Conservation (phyloP, 23 red algal genomes). For the Agarophyton chilense region DNA sequence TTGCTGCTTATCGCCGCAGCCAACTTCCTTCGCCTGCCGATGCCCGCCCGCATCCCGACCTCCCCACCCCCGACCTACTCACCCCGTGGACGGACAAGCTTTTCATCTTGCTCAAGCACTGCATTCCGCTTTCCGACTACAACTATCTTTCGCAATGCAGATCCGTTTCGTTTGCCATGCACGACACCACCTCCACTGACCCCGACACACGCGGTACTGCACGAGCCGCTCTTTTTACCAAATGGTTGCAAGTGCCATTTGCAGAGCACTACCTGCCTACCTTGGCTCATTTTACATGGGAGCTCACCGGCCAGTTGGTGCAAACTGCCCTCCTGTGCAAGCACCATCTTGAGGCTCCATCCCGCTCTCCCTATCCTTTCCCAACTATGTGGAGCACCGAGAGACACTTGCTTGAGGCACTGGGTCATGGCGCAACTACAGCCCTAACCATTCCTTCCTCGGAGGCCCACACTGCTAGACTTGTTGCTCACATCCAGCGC, state of each 20-base stretch:
- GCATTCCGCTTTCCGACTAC: neutral
- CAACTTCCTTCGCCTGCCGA: neutral
- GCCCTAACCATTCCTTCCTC: slow-evolving; percentile 4
- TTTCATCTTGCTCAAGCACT: neutral
- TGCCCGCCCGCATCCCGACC: neutral
- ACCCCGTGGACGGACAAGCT: neutral
- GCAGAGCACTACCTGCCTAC: neutral
- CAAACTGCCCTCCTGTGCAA: slow-evolving; percentile 23
- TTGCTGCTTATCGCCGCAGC: neutral
- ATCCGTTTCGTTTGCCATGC: neutral
- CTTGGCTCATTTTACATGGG: slow-evolving; percentile 10
- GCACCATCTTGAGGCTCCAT: neutral
- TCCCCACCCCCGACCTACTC: neutral
- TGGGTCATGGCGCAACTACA: neutral
- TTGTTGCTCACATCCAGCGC: neutral
- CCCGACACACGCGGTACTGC: neutral
- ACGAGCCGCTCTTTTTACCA: neutral
- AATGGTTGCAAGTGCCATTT: neutral
- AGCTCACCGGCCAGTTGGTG: slow-evolving; percentile 15
- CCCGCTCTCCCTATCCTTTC: neutral
- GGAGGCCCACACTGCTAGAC: neutral
- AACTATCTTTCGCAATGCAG: neutral
- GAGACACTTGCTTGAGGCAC: slow-evolving; percentile 3
- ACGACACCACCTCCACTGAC: neutral
- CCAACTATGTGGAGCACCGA: neutral